A percentile compares a stretch with the other conserved stretches of the same genome.
phyloP scores from a whole-genome alignment of 768 basidiomycete species.

The Lentinula raphanica region DNA sequence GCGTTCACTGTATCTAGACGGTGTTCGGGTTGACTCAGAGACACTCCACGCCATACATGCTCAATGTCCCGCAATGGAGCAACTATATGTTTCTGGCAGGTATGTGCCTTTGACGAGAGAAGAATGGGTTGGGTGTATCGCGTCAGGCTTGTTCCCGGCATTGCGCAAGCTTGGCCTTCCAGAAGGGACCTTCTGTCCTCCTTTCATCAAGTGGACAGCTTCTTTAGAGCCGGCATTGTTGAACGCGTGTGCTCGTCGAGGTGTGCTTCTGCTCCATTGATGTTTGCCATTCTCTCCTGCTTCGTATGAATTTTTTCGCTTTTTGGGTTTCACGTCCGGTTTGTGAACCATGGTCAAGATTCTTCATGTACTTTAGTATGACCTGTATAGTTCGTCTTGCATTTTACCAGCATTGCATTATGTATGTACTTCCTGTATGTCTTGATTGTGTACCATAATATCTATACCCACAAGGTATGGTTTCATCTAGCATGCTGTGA shows the following conservation, averaged over 20 bases:
- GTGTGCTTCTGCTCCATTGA: conserved; percentile 8
- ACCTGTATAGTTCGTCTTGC: no score
- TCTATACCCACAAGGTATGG: no score
- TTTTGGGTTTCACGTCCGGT: not conserved
- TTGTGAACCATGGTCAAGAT: no score
- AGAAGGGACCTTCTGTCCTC: conserved; percentile 34
- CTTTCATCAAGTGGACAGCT: conserved; percentile 33
- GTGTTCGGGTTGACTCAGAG: conserved; percentile 33
- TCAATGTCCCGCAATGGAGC: conserved; percentile 33
- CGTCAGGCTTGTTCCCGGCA: conserved; percentile 26
- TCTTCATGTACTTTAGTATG: no score
- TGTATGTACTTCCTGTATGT: no score
- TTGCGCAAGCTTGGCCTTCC: conserved; percentile 33
- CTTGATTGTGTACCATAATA: no score
- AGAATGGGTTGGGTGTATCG: conserved; percentile 40
- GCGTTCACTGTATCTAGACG: conserved; percentile 35
- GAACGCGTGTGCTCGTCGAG: conserved; percentile 16
- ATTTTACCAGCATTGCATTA: no score
- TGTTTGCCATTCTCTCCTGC: not conserved
- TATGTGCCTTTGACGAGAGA: conserved; percentile 27
- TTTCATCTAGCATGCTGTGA: not conserved
- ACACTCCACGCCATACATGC: conserved; percentile 27
- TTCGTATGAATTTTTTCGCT: not conserved
- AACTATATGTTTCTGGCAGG: conserved; percentile 37
- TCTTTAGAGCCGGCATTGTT: conserved; percentile 13